Evolutionary conservation across 306 rosid species (phyloP), one percentile per base, ranked within the genome.

Genomic region (Quillaja saponaria): DNA sequence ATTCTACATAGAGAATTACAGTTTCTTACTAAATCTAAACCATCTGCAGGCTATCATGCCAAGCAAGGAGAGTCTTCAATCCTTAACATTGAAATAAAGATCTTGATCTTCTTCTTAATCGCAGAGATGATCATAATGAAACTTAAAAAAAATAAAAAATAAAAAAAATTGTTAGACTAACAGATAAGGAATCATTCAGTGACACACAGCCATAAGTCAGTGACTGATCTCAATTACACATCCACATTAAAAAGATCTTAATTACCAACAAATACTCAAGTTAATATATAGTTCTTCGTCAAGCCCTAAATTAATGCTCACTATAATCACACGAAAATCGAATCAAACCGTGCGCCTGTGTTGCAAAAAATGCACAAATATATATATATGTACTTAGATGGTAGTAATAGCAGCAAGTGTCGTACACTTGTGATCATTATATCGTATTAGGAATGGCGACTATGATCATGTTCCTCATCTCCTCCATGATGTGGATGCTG

Each of bases 401-500:
- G 63, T 38, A 16, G 40, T 45, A 42, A 68, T 58, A 62, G 61
- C 55, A 41, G 64, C 65, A 72, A 61, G 63, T 16, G 16, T 72
- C 91, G 67, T 82, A 78, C 81, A 76, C 71, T 68, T 38, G 58
- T 50, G 13, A 66, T 35, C 45, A 35, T 67, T 71, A 56, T n/a
- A 66, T 80, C 74, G 14, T 12, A 39, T 73, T 61, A 75, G 20
- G 77, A 82, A 46, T 81, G 85, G 62, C 71, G 85, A 67, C 80
- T 61, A 18, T 12, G 2, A 78, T 83, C 85, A 64, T 72, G 84
- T 14, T 78, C 90, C 14, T 74, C 76, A 6, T 79, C 83, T 47
- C 81, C 84, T n/a, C 76, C 83, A 18, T 79, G 84, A 54, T 71
- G 74, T 19, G 34, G 58, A 44, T 69, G 82, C 15, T 53, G 82